Evolutionary conservation across 352 stramenopile genomes (phyloP), one percentile per base, ranked within the genome.

Genomic region (Globisporangium rhizosaccharum): DNA sequence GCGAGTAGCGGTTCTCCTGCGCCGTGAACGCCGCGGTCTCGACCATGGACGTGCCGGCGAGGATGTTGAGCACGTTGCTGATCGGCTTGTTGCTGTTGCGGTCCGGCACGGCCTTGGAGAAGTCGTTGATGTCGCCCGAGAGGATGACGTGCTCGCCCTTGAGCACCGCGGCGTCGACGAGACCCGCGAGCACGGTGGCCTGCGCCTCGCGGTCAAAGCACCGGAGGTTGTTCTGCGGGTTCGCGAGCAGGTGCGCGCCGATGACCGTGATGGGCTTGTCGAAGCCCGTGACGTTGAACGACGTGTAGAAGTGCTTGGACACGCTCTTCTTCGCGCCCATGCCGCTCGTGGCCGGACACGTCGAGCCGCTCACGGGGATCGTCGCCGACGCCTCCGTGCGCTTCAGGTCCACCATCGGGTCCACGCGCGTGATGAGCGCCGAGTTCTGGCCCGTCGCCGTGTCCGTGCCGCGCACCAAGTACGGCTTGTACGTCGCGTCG

Each of bases 111-210:
- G 46, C 62, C 12, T 59, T 53, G 36, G 78, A 87, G 65, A 70
- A 88, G 68, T 90, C 80, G 64, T 90, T 90, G 44, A 90, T 62
- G 61, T 90, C 78, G 2, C 80, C 78, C 14, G 78, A 83, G 61
- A 88, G 58, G 62, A 88, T 85, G 47, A 74, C 68, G 56, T 90
- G 74, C 65, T 86, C 63, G 25, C 71, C 72, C n/a, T 62, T 63
- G 17, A 55, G 55, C 11, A 85, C 61, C 8, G 74, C 67, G 45
- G 56, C 66, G 42, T 79, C 72, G 14, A 64, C 76, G 25, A 87
- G 39, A 45, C 57, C 63, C 3, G 77, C 59, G 3, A 88, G 61
- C n/a, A 90, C 76, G 23, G 71, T 74, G 2, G 80, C 80, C 59
- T 90, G 80, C 3, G 68, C 80, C 61, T 90, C 80, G 23, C 80